phyloP scores from a whole-genome alignment of 2,329 filamentous ascomycete genomes.

The Pseudogymnoascus sp. region DNA sequence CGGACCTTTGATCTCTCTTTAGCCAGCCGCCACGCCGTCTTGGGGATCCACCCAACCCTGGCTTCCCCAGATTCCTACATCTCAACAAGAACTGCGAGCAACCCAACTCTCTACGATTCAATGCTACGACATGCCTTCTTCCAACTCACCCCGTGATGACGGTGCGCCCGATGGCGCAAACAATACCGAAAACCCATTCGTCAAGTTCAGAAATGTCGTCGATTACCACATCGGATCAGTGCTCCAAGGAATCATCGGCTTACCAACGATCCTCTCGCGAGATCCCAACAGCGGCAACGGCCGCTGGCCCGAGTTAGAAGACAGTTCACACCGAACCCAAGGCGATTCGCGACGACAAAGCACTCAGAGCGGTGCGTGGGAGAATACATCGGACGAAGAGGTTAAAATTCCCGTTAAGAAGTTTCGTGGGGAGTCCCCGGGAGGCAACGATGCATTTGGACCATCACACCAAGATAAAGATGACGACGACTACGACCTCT shows the following conservation, averaged over 20 bases:
- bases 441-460: not conserved
- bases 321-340: slow-evolving; percentile 17
- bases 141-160: slow-evolving; percentile 7
- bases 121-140: slow-evolving; percentile 1
- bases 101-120: not conserved
- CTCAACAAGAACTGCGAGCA: not conserved
- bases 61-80: not conserved
- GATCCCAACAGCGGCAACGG: slow-evolving; percentile 14
- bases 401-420: slow-evolving; percentile 17
- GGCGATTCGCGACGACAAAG: not conserved
- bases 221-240: slow-evolving; percentile 27
- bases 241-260: slow-evolving; percentile 27
- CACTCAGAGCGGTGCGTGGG: not conserved
- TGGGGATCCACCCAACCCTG: not conserved
- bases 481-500: slow-evolving; percentile 7
- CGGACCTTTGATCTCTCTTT: not conserved
- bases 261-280: slow-evolving; percentile 27
- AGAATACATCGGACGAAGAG: slow-evolving; percentile 4
- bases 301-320: slow-evolving; percentile 25
- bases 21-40: not conserved
- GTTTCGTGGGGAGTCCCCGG: not conserved
- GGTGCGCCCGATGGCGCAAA: slow-evolving; percentile 13
- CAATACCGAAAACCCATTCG: slow-evolving; percentile 25
- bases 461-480: not conserved
- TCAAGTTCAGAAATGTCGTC: slow-evolving; percentile 26